Conservation (phyloP, 345 rosid species). For the Salix koriyanagi region DNA sequence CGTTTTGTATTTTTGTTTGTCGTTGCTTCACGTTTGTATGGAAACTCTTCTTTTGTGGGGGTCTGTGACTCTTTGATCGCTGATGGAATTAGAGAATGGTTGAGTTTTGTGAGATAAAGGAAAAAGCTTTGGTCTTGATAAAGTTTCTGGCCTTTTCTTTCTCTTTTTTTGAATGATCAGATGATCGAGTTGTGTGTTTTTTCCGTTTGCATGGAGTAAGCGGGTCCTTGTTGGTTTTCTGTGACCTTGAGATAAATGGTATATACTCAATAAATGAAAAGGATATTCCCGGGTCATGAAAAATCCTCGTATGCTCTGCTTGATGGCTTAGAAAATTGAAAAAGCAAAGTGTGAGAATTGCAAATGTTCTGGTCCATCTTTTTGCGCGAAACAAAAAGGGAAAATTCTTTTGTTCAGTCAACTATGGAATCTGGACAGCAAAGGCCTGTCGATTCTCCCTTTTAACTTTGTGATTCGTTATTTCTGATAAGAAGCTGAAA, state of each 20-base stretch:
- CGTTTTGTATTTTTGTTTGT: not conserved
- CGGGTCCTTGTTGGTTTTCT: not conserved
- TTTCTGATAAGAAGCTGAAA: not conserved
- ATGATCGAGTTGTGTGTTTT: not conserved
- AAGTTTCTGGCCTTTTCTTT: not conserved
- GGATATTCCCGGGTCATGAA: not conserved
- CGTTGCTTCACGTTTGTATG: not conserved
- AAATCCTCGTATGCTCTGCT: not conserved
- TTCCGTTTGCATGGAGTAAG: not conserved
- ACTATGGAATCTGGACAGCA: not conserved
- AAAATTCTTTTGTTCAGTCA: not conserved
- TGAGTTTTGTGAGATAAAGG: not conserved
- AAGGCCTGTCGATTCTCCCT: not conserved
- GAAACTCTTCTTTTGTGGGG: not conserved
- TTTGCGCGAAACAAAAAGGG: not conserved
- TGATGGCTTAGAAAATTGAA: not conserved
- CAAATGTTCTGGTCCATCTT: slow-evolving; percentile 17
- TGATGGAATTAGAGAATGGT: not conserved
- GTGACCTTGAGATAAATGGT: not conserved
- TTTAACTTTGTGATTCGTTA: not conserved
- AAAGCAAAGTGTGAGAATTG: slow-evolving; percentile 11
- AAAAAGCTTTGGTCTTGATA: not conserved
- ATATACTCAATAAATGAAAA: not conserved
- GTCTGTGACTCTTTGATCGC: not conserved
- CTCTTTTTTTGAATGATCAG: not conserved